Evolutionary conservation across 2,329 filamentous ascomycete species (phyloP).

Genomic region (Colletotrichum plurivorum): DNA sequence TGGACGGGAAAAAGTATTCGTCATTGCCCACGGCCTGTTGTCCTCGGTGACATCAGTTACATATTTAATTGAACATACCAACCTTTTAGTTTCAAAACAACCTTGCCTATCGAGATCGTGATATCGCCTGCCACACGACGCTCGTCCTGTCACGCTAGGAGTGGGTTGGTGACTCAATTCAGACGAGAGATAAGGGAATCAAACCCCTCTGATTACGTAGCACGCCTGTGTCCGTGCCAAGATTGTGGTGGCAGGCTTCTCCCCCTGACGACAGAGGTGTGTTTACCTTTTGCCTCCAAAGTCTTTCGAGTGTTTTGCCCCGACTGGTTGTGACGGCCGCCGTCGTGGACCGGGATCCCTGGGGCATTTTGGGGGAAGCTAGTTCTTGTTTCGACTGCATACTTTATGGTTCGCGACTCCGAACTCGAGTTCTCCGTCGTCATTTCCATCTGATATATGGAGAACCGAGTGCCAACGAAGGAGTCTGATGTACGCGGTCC

Average conservation of each 20-base stretch:
- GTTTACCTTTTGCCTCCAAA: constrained; percentile 2
- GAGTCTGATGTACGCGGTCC: too few species aligned
- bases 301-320: neutral
- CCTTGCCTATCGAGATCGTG: neutral
- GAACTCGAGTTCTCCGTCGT: too few species aligned
- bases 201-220: neutral
- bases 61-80: constrained; percentile 29
- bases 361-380: neutral
- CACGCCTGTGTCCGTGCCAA: neutral
- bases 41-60: constrained; percentile 5
- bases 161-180: too few species aligned
- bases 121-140: too few species aligned
- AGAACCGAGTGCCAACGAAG: too few species aligned
- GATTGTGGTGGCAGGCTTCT: neutral
- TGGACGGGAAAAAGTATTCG: constrained; percentile 18
- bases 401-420: neutral
- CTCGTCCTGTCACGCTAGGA: too few species aligned
- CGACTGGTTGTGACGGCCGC: neutral
- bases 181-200: neutral
- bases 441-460: too few species aligned
- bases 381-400: neutral
- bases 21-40: constrained; percentile 22
- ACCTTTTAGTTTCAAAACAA: neutral
- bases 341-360: neutral
- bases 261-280: neutral